These are phyloP conservation scores for Fusarium dimerum DNA, from an alignment of 2,329 filamentous ascomycete species.

Conservation along the genomic window DNA sequence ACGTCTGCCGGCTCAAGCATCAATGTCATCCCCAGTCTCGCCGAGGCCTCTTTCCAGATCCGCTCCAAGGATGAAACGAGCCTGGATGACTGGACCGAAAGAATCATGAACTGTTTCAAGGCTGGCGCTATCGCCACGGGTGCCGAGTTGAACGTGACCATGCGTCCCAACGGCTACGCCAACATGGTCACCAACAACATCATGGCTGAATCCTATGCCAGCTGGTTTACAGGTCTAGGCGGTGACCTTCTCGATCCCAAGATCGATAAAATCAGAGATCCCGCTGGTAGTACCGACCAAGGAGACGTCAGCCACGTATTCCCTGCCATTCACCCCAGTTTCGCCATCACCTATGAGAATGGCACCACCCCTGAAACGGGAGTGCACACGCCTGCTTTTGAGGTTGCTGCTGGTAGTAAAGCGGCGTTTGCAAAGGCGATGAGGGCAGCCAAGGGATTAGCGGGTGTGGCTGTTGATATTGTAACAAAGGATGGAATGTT, in stretches of 20 bases:
- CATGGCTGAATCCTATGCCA: slow-evolving; percentile 24
- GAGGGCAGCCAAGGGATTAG: slow-evolving; percentile 49
- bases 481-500: slow-evolving; percentile 44
- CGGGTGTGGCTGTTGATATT: slow-evolving; percentile 50
- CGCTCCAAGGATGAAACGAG: slow-evolving; percentile 46
- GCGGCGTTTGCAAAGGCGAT: slow-evolving; percentile 48
- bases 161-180: slow-evolving; percentile 31
- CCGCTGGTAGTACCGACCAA: slow-evolving; percentile 30
- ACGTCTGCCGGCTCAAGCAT: slow-evolving; percentile 17
- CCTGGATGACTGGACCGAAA: slow-evolving; percentile 21
- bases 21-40: slow-evolving; percentile 42
- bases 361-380: slow-evolving; percentile 31
- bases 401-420: slow-evolving; percentile 49
- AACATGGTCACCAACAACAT: slow-evolving; percentile 34
- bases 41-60: slow-evolving; percentile 59
- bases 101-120: slow-evolving; percentile 30
- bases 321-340: slow-evolving; percentile 27
- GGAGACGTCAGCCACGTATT: slow-evolving; percentile 33
- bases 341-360: slow-evolving; percentile 28
- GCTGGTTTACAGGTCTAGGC: slow-evolving; percentile 24
- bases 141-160: slow-evolving; percentile 38
- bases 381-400: slow-evolving; percentile 56
- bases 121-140: slow-evolving; percentile 32
- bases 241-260: slow-evolving; percentile 25
- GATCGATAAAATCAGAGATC: slow-evolving; percentile 27